phyloP scores from a whole-genome alignment of 2,329 filamentous ascomycete species.

The Colletotrichum orbiculare region DNA sequence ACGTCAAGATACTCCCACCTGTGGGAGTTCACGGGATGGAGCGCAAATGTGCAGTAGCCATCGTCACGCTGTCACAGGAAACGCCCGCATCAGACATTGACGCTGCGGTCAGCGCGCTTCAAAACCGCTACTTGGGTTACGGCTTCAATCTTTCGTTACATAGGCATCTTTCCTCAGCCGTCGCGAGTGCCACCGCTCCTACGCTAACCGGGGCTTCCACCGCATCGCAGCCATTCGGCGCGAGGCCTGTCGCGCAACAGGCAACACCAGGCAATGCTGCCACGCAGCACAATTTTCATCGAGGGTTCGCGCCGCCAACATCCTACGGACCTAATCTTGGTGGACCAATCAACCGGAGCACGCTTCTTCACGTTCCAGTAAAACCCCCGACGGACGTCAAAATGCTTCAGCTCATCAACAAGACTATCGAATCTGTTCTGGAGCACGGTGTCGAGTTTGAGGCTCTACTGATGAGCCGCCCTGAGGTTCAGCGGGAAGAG shows the following conservation, averaged over 20 bases:
- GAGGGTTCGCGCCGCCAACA: conserved; percentile 80
- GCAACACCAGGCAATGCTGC: conserved; percentile 49
- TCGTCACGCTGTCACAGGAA: conserved; percentile 83
- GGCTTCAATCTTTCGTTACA: conserved; percentile 86
- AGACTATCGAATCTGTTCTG: conserved; percentile 82
- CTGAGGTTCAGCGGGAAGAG: conserved; percentile 85
- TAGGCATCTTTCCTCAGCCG: conserved; percentile 82
- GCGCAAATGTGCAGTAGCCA: conserved; percentile 78
- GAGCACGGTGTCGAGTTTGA: conserved; percentile 89
- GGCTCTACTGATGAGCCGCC: conserved; percentile 87
- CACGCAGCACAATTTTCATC: conserved; percentile 57
- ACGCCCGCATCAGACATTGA: conserved; percentile 88
- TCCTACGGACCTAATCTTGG: conserved; percentile 66
- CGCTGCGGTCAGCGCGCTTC: conserved; percentile 78
- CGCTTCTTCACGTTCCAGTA: conserved; percentile 75
- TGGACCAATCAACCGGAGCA: conserved; percentile 55
- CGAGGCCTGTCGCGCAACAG: conserved; percentile 68
- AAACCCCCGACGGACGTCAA: conserved; percentile 81
- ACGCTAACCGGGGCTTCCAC: conserved; percentile 57
- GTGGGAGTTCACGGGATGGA: conserved; percentile 65
- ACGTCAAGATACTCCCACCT: conserved; percentile 75
- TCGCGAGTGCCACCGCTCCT: conserved; percentile 56
- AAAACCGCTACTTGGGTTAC: conserved; percentile 86
- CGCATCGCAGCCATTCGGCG: conserved; percentile 79
- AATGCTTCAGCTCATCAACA: conserved; percentile 86